Evolutionary conservation across 805 yeast species (phyloP).

Genomic region (Wickerhamiella parazyma): DNA sequence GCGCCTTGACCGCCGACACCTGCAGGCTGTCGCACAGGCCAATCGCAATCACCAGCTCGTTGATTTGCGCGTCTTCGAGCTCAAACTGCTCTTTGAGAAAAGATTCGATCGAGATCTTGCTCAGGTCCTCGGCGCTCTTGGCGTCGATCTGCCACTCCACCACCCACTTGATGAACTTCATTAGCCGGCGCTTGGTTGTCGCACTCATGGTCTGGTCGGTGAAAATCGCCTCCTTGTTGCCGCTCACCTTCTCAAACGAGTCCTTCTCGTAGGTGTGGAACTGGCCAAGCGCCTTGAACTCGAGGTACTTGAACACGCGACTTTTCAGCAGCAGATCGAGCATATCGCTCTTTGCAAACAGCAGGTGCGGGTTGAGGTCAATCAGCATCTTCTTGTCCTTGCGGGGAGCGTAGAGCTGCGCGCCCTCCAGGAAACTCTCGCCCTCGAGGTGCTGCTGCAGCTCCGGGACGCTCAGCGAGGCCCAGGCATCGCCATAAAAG

Average conservation of each 20-base stretch:
- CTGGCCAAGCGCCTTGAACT: slow-evolving; percentile 74
- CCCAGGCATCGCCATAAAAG: slow-evolving; percentile 79
- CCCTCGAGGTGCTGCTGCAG: slow-evolving; percentile 32
- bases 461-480: slow-evolving; percentile 80
- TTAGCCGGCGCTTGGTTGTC: slow-evolving; percentile 64
- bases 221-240: slow-evolving; percentile 85
- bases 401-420: slow-evolving; percentile 62
- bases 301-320: slow-evolving; percentile 80
- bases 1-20: slow-evolving; percentile 58
- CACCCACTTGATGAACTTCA: slow-evolving; percentile 86
- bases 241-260: slow-evolving; percentile 70
- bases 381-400: slow-evolving; percentile 49
- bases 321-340: slow-evolving; percentile 65
- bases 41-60: slow-evolving; percentile 73
- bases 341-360: slow-evolving; percentile 85
- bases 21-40: slow-evolving; percentile 57
- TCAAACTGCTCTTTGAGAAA: slow-evolving; percentile 56
- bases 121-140: slow-evolving; percentile 43
- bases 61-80: slow-evolving; percentile 58
- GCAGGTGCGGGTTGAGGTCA: slow-evolving; percentile 72
- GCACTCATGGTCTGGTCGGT: slow-evolving; percentile 70
- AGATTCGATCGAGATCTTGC: slow-evolving; percentile 40
- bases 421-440: slow-evolving; percentile 38
- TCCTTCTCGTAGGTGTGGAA: slow-evolving; percentile 94
- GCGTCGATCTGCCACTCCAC: slow-evolving; percentile 51